A percentile compares a stretch with the other conserved stretches of the same genome.
Evolutionary conservation across 2,329 filamentous ascomycete genomes (phyloP).

Genomic region (Fusarium annulatum): DNA sequence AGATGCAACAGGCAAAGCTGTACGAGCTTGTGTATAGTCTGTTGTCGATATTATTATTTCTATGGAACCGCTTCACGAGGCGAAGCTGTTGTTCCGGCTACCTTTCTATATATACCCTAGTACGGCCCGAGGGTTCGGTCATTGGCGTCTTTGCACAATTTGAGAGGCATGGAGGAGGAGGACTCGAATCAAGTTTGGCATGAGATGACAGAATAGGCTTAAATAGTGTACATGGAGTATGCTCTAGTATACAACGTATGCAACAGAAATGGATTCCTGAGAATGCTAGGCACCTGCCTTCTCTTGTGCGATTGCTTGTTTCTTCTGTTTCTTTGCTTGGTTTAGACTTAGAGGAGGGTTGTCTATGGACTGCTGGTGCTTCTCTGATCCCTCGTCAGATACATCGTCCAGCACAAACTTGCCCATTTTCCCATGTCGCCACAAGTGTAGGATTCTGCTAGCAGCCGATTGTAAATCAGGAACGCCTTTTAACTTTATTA

Average conservation of each 20-base stretch:
- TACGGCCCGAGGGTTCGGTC: constrained; percentile 13
- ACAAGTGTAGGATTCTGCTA: constrained; percentile 82
- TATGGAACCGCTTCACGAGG: constrained; percentile 14
- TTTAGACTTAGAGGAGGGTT: constrained; percentile 69
- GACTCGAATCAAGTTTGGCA: constrained; percentile 14
- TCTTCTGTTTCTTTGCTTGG: constrained; percentile 75
- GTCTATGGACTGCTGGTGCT: constrained; percentile 59
- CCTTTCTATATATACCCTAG: constrained; percentile 36
- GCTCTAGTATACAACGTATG: constrained; percentile 25
- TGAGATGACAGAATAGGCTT: constrained; percentile 26
- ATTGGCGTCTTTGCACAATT: constrained; percentile 28
- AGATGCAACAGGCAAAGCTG: constrained; percentile 30
- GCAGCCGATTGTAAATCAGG: constrained; percentile 80
- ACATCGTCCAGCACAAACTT: constrained; percentile 84
- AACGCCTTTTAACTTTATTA: constrained; percentile 77
- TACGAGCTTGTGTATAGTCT: constrained; percentile 20
- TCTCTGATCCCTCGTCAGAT: constrained; percentile 64
- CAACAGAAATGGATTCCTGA: constrained; percentile 17
- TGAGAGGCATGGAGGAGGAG: constrained; percentile 9
- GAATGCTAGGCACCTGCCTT: constrained; percentile 45
- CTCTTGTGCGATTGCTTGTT: constrained; percentile 65
- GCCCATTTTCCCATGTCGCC: constrained; percentile 81
- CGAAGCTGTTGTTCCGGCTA: constrained; percentile 16
- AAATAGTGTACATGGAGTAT: constrained; percentile 33
- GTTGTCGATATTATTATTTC: constrained; percentile 15